Base-by-base conservation (phyloP, 2,329 filamentous ascomycete species). In the Claviceps pusilla region DNA sequence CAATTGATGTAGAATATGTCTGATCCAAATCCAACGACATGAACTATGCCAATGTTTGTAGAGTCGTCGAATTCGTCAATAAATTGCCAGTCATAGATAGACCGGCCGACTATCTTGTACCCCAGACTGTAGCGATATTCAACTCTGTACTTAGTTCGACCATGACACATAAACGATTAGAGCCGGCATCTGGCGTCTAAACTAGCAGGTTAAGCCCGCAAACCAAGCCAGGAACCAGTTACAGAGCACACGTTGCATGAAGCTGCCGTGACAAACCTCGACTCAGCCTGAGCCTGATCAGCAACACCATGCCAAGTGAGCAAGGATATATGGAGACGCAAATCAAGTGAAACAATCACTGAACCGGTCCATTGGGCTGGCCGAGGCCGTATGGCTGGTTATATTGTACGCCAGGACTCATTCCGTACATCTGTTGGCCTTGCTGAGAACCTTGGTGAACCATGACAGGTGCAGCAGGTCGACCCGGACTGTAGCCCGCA, bases 401-500 rank as follows among this genome's bases (percentile, higher is more conserved):
- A 64, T 85, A 87, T 64, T 84, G 84, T 69, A 84, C 77, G 53
- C 76, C 83, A 47, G 84, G 84, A 62, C 83, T 86, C 83, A 90
- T 87, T 59, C 79, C 86, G 74, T 79, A 90, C 71, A 75, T 80
- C 63, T 73, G 82, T 65, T 94, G 89, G 45, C 90, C 89, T 67
- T 95, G 90, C 64, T 96, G 91, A 33, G 90, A 96, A 54, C 88
- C 88, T 71, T 95, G 89, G 60, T 90, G 90, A 63, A 84, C 87
- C 91, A 97, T 97, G 83, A 94, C 89, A 2, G 88, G 84, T 12
- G 93, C 88, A 24, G 74, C 67, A 33, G 84, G 83, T 50, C 89
- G 81, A 55, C 88, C 83, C 1, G 91, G 91, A 65, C 91, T 96
- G n/a, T 87, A 95, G 16, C 89, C 88, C 61, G 84, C 86, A 7